Conservation (phyloP, 2,329 filamentous ascomycete genomes). For the Botrytis hyacinthi region DNA sequence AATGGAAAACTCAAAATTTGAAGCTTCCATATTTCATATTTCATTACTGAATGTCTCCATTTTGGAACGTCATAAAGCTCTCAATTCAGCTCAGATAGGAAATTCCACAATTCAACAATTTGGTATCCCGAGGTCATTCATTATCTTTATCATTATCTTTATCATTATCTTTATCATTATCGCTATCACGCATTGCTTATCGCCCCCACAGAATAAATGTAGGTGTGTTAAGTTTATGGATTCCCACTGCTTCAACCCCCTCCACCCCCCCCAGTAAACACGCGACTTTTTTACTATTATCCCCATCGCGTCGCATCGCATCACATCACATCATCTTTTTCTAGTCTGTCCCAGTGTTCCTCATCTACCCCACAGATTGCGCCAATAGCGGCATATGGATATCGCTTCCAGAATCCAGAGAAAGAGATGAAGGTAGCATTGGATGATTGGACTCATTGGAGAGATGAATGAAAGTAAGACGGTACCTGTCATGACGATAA, state of each 20-base stretch:
- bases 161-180: constrained; percentile 1
- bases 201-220: not conserved
- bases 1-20: not conserved
- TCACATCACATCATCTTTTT: not conserved
- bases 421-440: not conserved
- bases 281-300: not conserved
- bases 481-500: not conserved
- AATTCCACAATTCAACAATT: not conserved
- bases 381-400: constrained; percentile 9
- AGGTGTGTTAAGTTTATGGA: not conserved
- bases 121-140: not conserved
- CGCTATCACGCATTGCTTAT: not conserved
- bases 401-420: not conserved
- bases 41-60: not conserved
- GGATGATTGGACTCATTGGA: not conserved
- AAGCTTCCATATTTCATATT: not conserved
- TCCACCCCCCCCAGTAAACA: not conserved
- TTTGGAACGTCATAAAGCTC: not conserved
- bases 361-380: not conserved
- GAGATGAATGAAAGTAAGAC: not conserved
- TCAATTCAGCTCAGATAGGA: not conserved
- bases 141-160: not conserved
- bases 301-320: not conserved
- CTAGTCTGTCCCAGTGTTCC: not conserved
- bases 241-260: not conserved